Base-by-base conservation (phyloP, 106 monocot genomes). In the Amphibolis antarctica region DNA sequence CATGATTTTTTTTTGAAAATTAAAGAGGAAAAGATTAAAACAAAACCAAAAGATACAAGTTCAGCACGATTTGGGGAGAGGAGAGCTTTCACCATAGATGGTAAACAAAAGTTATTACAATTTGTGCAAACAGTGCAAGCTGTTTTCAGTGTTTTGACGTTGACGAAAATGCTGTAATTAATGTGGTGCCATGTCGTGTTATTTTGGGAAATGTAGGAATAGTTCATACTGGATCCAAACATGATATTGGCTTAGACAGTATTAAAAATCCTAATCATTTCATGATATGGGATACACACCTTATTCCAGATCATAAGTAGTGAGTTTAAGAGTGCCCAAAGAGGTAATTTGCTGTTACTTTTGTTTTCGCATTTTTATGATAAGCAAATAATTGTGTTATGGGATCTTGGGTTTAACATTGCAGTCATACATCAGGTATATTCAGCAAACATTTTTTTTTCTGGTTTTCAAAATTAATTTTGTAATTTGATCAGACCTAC, bases 151-250 rank as follows among this genome's bases (percentile, higher is more conserved):
- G n/a, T n/a, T 81, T 78, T 51, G 83, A 78, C 79, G 63, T 74
- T 15, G 86, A 91, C 44, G 86, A 91, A 76, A 83, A 81, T 73
- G 79, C 81, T 30, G 28, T 86, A 42, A 47, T 68, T 3, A 64
- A 83, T 71, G 74, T 91, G 83, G 69, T 91, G 65, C 51, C 86
- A 49, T 91, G 90, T 66, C 80, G 80, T 20, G 65, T 86, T 28
- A 86, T 86, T 78, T 71, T 91, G 81, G 90, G 90, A 42, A 91
- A 81, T 55, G 56, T 76, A 28, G 86, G 86, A 66, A 28, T 68
- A 59, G 67, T 83, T 71, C 67, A 50, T 18, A 67, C 47, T 66
- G 80, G 78, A 59, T 86, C 83, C 58, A 58, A 76, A 29, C 85
- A 75, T 78, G 85, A 85, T 65, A 82, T 65, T 62, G 85, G 82